Percentiles rank a stretch among this genome's conserved stretches.
These are phyloP conservation scores for Saccharomycopsis hybrid DNA, from an alignment of 1,139 yeast genomes.

Conservation along the genomic window DNA sequence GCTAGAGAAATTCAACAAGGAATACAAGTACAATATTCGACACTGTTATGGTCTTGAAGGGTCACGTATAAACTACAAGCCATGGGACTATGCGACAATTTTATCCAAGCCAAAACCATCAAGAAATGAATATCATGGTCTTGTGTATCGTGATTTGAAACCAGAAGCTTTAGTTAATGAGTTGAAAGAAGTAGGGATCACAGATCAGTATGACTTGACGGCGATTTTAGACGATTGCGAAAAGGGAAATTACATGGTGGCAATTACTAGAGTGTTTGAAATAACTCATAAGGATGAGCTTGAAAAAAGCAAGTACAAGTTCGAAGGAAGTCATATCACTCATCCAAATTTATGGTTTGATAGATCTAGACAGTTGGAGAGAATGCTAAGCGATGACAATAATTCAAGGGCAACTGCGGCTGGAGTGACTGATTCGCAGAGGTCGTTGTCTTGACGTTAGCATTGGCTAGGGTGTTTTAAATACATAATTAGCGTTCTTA, in stretches of 20 bases:
- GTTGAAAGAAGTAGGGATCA: conserved; percentile 62
- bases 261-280: conserved; percentile 88
- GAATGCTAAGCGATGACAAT: conserved; percentile 2
- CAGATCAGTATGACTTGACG: conserved; percentile 54
- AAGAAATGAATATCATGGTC: conserved; percentile 77
- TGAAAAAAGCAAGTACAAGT: conserved; percentile 8
- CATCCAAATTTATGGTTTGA: conserved; percentile 91
- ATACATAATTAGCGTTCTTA: no score
- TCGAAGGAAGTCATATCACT: conserved; percentile 44
- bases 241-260: conserved; percentile 67
- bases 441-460: no score
- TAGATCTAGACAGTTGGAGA: conserved; percentile 40
- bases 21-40: conserved; percentile 79
- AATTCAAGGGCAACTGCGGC: no score
- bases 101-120: conserved; percentile 62
- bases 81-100: conserved; percentile 79
- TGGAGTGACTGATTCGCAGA: no score
- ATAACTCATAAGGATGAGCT: conserved; percentile 47
- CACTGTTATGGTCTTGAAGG: conserved; percentile 94
- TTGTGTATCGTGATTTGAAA: conserved; percentile 79
- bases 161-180: conserved; percentile 52
- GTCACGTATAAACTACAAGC: conserved; percentile 74
- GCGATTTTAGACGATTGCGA: conserved; percentile 60
- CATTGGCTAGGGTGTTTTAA: no score
- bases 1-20: conserved; percentile 75